These are phyloP conservation scores for Aureobasidium sp. DNA, from an alignment of 2,329 filamentous ascomycete species.

Conservation along the genomic window DNA sequence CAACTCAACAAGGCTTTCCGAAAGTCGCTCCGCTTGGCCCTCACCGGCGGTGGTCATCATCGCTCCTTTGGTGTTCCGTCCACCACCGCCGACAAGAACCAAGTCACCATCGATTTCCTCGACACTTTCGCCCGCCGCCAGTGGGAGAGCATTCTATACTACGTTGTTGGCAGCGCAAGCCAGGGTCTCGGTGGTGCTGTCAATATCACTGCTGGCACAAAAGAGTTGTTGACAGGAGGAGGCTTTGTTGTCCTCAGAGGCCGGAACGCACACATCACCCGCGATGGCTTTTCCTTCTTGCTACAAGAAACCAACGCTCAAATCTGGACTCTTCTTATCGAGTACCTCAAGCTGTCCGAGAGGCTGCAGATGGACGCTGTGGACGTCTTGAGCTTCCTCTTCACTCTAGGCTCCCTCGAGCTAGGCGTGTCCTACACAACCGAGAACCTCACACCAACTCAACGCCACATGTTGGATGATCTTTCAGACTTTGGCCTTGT, in stretches of 20 bases:
- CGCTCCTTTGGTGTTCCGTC: constrained; percentile 88
- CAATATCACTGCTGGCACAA: constrained; percentile 63
- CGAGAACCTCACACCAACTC: constrained; percentile 69
- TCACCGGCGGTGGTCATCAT: constrained; percentile 79
- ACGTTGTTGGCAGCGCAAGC: constrained; percentile 75
- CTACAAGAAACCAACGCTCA: constrained; percentile 94
- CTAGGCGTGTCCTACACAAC: constrained; percentile 89
- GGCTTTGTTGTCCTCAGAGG: constrained; percentile 60
- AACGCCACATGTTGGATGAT: constrained; percentile 81
- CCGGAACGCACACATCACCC: constrained; percentile 66
- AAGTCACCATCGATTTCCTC: constrained; percentile 64
- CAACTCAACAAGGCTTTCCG: constrained; percentile 76
- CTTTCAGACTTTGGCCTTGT: constrained; percentile 90
- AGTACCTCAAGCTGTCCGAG: constrained; percentile 79
- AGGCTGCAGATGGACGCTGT: constrained; percentile 70
- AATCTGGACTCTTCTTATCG: constrained; percentile 88
- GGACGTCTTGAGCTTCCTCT: constrained; percentile 92
- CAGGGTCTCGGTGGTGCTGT: constrained; percentile 42
- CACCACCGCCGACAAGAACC: constrained; percentile 52
- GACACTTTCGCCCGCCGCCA: constrained; percentile 80
- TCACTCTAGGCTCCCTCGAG: constrained; percentile 88
- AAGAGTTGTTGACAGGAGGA: constrained; percentile 72
- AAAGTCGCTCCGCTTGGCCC: constrained; percentile 71
- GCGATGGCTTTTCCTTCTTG: constrained; percentile 89
- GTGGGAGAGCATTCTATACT: constrained; percentile 95